Base-by-base conservation (phyloP, 2,329 filamentous ascomycete species). In the Lasiodiplodia gonubiensis region DNA sequence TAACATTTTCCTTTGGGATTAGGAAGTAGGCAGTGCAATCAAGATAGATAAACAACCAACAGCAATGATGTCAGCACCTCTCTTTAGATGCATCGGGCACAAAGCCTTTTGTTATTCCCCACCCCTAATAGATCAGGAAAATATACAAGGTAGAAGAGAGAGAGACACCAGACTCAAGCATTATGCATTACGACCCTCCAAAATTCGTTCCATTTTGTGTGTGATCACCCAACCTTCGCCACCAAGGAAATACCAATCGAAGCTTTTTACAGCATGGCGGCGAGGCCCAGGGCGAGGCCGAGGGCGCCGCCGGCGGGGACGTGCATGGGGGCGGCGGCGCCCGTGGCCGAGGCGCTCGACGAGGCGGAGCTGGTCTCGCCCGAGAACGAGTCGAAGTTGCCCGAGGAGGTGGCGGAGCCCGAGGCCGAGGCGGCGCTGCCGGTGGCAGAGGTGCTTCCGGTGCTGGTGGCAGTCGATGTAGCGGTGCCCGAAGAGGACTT, bases 281-380 rank as follows among this genome's bases (percentile, higher is more conserved):
- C 57, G 14, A 61, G n/a, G 16, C 57, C 57, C 18, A 61, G 27
- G 18, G 57, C 57, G 12, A 61, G 39, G 27, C 57, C 57, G 25
- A 61, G 57, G 23, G 57, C 57, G 8, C 57, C 57, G 14, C 57
- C 57, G 21, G 57, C 57, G 11, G 57, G 57, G 42, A 61, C 25
- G 27, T 48, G 39, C 3, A 61, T 25, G 57, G 57, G 57, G 10
- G 39, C 57, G n/a, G 57, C 57, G 39, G 57, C 57, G 10, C 57
- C 57, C 7, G 57, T 61, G 25, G 57, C 48, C n/a, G 57, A 48
- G 0, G 57, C 48, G 39, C 39, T 11, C 16, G 57, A 42, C 3
- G 39, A 48, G 18, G 57, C 25, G 25, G 57, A 30, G 57, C 57
- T 61, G 57, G 39, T 61, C 57, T 48, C 25, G 57, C 57, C 57